Base-by-base conservation (phyloP, 768 basidiomycete species). In the Mycena capillaripes region DNA sequence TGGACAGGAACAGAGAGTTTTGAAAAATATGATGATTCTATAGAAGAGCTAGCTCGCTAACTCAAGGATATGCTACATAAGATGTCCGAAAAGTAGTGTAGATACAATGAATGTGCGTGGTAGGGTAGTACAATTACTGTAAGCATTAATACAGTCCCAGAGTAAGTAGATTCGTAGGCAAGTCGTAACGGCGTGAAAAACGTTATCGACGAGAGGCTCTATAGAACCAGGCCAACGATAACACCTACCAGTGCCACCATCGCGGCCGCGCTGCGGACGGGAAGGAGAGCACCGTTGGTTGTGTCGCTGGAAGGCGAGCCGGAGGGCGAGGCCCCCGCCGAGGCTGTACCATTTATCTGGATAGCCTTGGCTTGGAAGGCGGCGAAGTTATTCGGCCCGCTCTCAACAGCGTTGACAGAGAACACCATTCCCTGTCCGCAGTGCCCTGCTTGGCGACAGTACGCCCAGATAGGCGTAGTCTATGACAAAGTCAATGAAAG, bases 401-500 rank as follows among this genome's bases (percentile, higher is more conserved):
- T 72, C 71, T 87, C 88, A 36, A 84, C 81, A 16, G 91, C 85
- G 78, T 91, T 92, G 70, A 83, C 83, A 27, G 88, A 79, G 80
- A 90, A 90, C 59, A 91, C 89, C 91, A 91, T 91, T 57, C 90
- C 90, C 52, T 81, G 77, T 0, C 84, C 85, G 76, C 90, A 91
- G 78, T 92, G 90, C 50, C 75, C 79, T 2, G 71, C 58, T 75
- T 90, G 89, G 2, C 81, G 80, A 77, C 90, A 90, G 81, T 86
- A 90, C 2, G 80, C 86, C 90, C 88, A 91, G 74, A 91, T 84
- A 3, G 89, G 90, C 19, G 80, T 77, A 17, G 87, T 88, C 88
- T 89, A 64, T 19, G 56, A 71, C 42, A 56, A 36, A 55, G 34
- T 68, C 14, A 70, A 55, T 40, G 44, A 48, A 42, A 52, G 19